Conservation (phyloP, 257 asterid species). For the Nicotiana benthamiana region DNA sequence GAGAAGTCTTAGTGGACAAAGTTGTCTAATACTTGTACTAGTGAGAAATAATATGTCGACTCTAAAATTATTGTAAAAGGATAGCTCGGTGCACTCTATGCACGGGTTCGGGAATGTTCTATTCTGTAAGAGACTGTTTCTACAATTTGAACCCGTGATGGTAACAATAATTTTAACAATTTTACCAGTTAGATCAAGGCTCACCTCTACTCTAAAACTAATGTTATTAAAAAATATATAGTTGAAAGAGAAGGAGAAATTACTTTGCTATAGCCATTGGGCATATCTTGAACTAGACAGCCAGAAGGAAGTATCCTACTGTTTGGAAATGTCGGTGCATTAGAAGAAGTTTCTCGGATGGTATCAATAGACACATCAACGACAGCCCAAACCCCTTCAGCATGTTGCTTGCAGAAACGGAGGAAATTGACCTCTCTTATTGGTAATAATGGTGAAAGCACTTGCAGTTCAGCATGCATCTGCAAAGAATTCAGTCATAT, state of each 20-base stretch:
- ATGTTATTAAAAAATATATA: conserved; percentile 11
- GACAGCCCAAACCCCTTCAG: conserved; percentile 92
- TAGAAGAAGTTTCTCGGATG: conserved; percentile 39
- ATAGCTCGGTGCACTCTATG: no score
- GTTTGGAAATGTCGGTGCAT: conserved; percentile 29
- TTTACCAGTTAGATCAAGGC: no score
- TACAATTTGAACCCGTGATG: no score
- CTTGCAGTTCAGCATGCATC: conserved; percentile 97
- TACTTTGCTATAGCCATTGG: conserved; percentile 93
- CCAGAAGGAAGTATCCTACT: conserved; percentile 95
- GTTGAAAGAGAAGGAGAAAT: conserved; percentile 12
- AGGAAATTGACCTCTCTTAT: conserved; percentile 80
- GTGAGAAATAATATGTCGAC: background rate
- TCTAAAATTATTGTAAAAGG: no score
- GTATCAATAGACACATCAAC: conserved; percentile 78
- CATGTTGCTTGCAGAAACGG: conserved; percentile 94
- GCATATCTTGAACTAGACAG: conserved; percentile 90
- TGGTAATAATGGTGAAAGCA: conserved; percentile 82
- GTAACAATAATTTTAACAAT: no score
- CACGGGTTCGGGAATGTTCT: fast-evolving
- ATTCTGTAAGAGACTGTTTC: no score
- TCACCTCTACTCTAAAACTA: fast-evolving
- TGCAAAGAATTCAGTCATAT: conserved; percentile 3
- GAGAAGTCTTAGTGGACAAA: background rate
- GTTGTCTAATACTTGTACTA: background rate